A percentile compares a stretch with the other conserved stretches of the same genome.
Evolutionary conservation across 2,329 filamentous ascomycete genomes (phyloP).

Genomic region (Fusarium falciforme): DNA sequence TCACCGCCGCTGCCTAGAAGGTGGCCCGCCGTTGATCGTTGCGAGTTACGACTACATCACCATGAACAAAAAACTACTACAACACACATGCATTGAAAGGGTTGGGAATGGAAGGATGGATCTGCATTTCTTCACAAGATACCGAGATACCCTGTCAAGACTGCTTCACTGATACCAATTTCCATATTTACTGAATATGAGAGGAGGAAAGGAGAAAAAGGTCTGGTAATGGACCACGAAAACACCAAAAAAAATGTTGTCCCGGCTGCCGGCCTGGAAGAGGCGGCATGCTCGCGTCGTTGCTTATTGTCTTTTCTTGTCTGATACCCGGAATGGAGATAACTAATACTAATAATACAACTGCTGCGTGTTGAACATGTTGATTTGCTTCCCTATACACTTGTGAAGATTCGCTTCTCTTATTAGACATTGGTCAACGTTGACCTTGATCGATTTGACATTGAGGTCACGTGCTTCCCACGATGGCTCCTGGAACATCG

Average conservation of each 20-base stretch:
- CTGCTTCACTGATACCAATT: conserved; percentile 59
- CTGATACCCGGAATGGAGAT: conserved; percentile 56
- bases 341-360: conserved; percentile 60
- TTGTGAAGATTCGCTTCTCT: not conserved
- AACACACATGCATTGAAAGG: conserved; percentile 52
- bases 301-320: conserved; percentile 48
- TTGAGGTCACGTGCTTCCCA: not conserved
- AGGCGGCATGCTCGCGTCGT: conserved; percentile 36
- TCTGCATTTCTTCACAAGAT: conserved; percentile 66
- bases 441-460: not conserved
- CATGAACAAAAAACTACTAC: conserved; percentile 40
- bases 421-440: not conserved
- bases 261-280: conserved; percentile 27
- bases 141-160: conserved; percentile 67
- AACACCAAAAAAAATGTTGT: conserved; percentile 34
- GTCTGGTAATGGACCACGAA: conserved; percentile 29
- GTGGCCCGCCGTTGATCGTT: conserved; percentile 39
- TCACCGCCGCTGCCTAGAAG: conserved; percentile 65
- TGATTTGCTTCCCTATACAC: not conserved
- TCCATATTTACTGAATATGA: conserved; percentile 46
- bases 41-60: conserved; percentile 41
- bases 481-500: not conserved
- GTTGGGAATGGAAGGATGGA: conserved; percentile 61
- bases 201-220: conserved; percentile 37
- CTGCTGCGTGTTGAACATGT: conserved; percentile 49